phyloP scores from a whole-genome alignment of 306 rosid genomes.

The Pueraria montana region DNA sequence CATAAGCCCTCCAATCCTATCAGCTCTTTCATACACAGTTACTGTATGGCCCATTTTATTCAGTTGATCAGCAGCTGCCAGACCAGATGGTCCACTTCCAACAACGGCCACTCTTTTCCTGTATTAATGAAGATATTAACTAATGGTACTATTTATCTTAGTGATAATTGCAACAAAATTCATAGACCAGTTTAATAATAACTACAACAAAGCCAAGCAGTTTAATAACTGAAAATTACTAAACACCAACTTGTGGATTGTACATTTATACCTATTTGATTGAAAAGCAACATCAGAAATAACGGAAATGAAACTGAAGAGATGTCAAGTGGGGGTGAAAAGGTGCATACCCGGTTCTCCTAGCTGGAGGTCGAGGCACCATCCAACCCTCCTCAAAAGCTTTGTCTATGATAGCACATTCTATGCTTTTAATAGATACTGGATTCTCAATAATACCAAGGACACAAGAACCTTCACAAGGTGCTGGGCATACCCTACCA shows the following conservation, averaged over 20 bases:
- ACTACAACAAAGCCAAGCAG: not conserved
- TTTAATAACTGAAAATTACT: not conserved
- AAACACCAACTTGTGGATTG: not conserved
- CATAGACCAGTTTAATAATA: not conserved
- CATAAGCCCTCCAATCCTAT: constrained; percentile 39
- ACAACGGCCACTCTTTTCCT: constrained; percentile 89
- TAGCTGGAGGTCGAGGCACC: constrained; percentile 7
- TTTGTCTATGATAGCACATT: constrained; percentile 26
- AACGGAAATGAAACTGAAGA: not conserved
- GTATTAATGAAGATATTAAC: constrained; percentile 54
- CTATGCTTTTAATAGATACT: constrained; percentile 21
- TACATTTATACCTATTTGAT: constrained; percentile 13
- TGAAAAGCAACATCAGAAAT: not conserved
- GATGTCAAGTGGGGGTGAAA: not conserved
- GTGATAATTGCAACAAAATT: constrained; percentile 7
- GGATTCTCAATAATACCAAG: constrained; percentile 34
- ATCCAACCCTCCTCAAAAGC: constrained; percentile 33
- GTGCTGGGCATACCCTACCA: constrained; percentile 30
- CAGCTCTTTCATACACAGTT: constrained; percentile 42
- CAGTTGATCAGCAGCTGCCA: constrained; percentile 99
- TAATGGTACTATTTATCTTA: not conserved
- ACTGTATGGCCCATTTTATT: constrained; percentile 90
- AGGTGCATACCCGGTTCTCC: constrained; percentile 7
- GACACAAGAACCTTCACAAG: constrained; percentile 34
- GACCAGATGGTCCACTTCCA: constrained; percentile 97